These are phyloP conservation scores for Calonectria leucothoes DNA, from an alignment of 2,329 filamentous ascomycete species.

Conservation along the genomic window DNA sequence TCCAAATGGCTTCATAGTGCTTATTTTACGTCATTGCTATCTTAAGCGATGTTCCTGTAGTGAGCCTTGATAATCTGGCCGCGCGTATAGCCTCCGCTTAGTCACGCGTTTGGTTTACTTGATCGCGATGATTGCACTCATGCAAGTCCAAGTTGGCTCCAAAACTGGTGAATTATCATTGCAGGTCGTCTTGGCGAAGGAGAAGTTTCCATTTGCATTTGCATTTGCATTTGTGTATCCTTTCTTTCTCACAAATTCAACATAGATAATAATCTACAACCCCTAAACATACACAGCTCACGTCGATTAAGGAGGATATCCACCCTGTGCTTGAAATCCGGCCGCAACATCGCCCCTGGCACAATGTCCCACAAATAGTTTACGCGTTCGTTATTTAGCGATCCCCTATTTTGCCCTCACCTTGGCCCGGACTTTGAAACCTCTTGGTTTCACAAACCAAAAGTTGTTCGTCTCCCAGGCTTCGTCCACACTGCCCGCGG, in stretches of 20 bases:
- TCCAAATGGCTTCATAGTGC: neutral
- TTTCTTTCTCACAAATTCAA: neutral
- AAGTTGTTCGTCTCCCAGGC: slow-evolving; percentile 9
- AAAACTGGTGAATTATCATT: neutral
- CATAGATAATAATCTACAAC: neutral
- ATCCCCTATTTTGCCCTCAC: neutral
- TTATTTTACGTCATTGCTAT: neutral
- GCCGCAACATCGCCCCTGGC: neutral
- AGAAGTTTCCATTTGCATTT: neutral
- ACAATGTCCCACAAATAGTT: neutral
- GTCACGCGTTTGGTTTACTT: neutral
- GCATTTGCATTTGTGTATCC: no score
- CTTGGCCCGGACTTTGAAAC: slow-evolving; percentile 2
- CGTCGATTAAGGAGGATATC: neutral
- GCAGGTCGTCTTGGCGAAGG: neutral
- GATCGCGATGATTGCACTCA: no score
- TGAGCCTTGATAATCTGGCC: neutral
- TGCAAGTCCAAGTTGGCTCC: no score
- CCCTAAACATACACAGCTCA: neutral
- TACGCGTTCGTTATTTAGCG: neutral
- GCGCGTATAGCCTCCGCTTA: neutral
- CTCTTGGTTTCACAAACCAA: slow-evolving; percentile 23
- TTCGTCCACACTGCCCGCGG: neutral
- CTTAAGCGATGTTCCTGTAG: neutral
- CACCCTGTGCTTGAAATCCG: neutral